Conservation (phyloP, 768 basidiomycete genomes). For the Termitomyces sp. region DNA sequence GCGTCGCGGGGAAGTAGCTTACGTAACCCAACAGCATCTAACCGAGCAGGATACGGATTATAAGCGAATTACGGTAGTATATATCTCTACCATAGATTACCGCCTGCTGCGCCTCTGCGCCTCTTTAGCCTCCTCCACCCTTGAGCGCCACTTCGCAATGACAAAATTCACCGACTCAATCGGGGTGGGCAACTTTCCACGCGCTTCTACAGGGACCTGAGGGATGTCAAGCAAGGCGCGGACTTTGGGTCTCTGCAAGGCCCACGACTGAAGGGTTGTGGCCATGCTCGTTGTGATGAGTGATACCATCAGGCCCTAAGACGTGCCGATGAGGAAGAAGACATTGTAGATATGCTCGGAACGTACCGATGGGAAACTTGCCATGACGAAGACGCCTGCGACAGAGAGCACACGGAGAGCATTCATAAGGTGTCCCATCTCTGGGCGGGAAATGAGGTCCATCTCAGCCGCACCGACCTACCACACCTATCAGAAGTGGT, state of each 20-base stretch:
- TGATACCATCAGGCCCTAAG: conserved; percentile 36
- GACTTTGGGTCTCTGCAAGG: conserved; percentile 37
- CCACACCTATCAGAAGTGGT: not conserved
- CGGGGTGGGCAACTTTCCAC: conserved; percentile 26
- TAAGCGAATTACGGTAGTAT: not conserved
- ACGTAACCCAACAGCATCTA: not conserved
- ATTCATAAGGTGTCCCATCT: conserved; percentile 65
- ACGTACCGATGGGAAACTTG: conserved; percentile 61
- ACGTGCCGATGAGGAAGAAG: not conserved
- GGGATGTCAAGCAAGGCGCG: conserved; percentile 35
- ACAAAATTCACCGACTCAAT: conserved; percentile 17
- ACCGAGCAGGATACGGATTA: not conserved
- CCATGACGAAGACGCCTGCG: conserved; percentile 39
- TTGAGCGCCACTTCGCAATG: conserved; percentile 17
- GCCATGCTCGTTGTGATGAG: conserved; percentile 33
- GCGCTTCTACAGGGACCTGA: conserved; percentile 20
- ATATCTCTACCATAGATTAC: conserved; percentile 7
- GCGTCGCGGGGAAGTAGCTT: not conserved
- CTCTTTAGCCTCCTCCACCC: conserved; percentile 17
- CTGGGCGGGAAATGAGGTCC: conserved; percentile 45
- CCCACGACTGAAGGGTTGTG: conserved; percentile 44
- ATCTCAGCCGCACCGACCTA: conserved; percentile 47
- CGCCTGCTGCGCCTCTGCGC: conserved; percentile 10
- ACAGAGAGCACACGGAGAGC: conserved; percentile 54
- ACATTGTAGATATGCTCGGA: not conserved